These are phyloP conservation scores for Candida namnaoensis DNA, from an alignment of 805 yeast genomes.

Conservation along the genomic window DNA sequence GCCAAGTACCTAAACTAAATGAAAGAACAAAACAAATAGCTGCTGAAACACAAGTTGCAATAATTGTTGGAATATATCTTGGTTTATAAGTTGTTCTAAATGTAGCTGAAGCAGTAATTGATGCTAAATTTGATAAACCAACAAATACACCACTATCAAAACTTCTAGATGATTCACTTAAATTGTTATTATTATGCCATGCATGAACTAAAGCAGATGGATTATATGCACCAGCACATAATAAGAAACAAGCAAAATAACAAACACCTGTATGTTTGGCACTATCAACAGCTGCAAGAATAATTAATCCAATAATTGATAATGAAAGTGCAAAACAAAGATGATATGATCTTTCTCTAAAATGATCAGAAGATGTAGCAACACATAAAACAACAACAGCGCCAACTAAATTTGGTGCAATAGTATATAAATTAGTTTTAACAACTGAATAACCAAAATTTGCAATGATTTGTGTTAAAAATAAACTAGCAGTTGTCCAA, in stretches of 20 bases:
- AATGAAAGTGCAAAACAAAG: constrained; percentile 6
- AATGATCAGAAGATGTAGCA: constrained; percentile 6
- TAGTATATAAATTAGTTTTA: constrained; percentile 11
- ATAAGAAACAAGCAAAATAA: constrained; percentile 11
- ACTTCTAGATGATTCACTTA: constrained; percentile 7
- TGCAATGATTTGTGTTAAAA: constrained; percentile 10
- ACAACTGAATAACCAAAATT: constrained; percentile 8
- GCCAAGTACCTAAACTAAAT: constrained; percentile 7
- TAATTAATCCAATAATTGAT: constrained; percentile 8
- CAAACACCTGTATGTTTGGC: constrained; percentile 6
- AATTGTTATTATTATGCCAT: constrained; percentile 12
- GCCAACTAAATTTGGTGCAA: constrained; percentile 12
- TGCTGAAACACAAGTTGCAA: constrained; percentile 10
- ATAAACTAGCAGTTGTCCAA: constrained; percentile 4
- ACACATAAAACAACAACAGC: constrained; percentile 3
- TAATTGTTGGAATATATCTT: constrained; percentile 20
- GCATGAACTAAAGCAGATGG: constrained; percentile 12
- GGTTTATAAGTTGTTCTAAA: constrained; percentile 25
- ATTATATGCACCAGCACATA: constrained; percentile 10
- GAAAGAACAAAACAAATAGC: constrained; percentile 7
- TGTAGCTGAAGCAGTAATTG: constrained; percentile 24
- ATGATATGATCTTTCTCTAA: constrained; percentile 9
- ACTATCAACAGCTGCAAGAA: constrained; percentile 6
- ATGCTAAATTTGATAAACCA: constrained; percentile 25
- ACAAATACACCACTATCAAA: constrained; percentile 14